Percentiles rank a stretch among this genome's conserved stretches.
Conservation (phyloP, 192 early-diverging fungal species). For the Backusella parvicylindrica region DNA sequence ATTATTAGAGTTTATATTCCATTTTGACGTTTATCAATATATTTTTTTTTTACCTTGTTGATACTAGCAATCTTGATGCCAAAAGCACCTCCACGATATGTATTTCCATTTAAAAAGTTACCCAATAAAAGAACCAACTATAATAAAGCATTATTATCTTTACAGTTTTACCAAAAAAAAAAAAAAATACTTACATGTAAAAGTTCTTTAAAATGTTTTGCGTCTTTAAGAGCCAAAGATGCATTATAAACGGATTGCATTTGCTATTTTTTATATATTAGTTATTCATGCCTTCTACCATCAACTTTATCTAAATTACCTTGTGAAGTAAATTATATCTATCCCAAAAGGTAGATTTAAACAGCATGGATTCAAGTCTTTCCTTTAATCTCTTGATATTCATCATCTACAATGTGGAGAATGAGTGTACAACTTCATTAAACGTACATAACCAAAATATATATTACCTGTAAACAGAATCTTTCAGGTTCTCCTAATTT, state of each 20-base stretch:
- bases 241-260: slow-evolving; percentile 60
- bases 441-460: no score
- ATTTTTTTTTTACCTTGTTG: slow-evolving; percentile 69
- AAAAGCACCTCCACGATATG: slow-evolving; percentile 79
- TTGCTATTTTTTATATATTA: slow-evolving; percentile 38
- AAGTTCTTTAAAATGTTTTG: slow-evolving; percentile 67
- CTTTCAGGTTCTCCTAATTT: slow-evolving; percentile 57
- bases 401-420: no score
- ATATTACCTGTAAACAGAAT: slow-evolving; percentile 69
- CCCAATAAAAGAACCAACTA: slow-evolving; percentile 72
- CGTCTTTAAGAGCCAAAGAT: slow-evolving; percentile 60
- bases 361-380: slow-evolving; percentile 62
- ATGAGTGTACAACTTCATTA: no score
- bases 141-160: not conserved
- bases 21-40: not conserved
- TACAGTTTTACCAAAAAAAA: not conserved
- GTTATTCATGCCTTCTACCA: no score
- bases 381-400: slow-evolving; percentile 71
- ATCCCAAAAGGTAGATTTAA: slow-evolving; percentile 64
- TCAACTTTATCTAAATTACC: no score
- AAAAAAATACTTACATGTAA: slow-evolving; percentile 47
- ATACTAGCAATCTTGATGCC: slow-evolving; percentile 81
- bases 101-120: slow-evolving; percentile 80
- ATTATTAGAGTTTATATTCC: not conserved
- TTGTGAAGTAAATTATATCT: slow-evolving; percentile 55